Evolutionary conservation across 257 asterid species (phyloP), one percentile per base, ranked within the genome.

Genomic region (Solanum verrucosum): DNA sequence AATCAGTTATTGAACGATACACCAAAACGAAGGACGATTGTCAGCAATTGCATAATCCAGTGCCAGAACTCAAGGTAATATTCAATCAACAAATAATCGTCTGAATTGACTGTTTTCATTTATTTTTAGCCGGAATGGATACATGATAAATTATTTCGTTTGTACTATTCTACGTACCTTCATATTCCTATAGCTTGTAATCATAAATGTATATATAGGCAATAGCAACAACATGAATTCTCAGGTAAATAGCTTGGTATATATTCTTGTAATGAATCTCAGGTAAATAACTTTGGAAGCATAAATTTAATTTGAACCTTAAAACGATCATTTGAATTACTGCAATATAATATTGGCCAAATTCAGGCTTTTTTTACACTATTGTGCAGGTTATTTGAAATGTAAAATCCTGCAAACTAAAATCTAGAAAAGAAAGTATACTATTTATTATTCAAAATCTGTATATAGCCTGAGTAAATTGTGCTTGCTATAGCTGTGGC

Each of bases 401-500:
- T 13, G 7, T 65, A 25, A 0, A 11, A 65, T n/a, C 72, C 72
- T 67, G 73, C 34, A 63, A 63, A 11, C 73, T 65, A 25, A 67
- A 67, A 67, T 67, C 20, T 12, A 12, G 73, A 67, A 67, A 18
- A 67, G 34, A 8, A 67, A 67, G 74, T 67, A 13, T 2, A 7
- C 20, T 5, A 67, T 27, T 67, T 67, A n/a, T 63, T 5, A 6
- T 67, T 67, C 73, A 67, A 27, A 78, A n/a, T 78, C 63, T 25
- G 5, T 79, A 18, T 52, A 59, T 25, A 42, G 9, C 65, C 78
- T 63, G 87, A 63, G 27, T 27, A 84, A 8, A 15, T 83, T 49
- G 15, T 73, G 37, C 67, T 87, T 91, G 90, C 67, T 91, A 77
- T 42, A 96, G 99, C 91, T 94, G 90, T 96, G 99, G 99, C 96